These are phyloP conservation scores for Saccharomycopsis vini DNA, from an alignment of 805 yeast species.

Conservation along the genomic window DNA sequence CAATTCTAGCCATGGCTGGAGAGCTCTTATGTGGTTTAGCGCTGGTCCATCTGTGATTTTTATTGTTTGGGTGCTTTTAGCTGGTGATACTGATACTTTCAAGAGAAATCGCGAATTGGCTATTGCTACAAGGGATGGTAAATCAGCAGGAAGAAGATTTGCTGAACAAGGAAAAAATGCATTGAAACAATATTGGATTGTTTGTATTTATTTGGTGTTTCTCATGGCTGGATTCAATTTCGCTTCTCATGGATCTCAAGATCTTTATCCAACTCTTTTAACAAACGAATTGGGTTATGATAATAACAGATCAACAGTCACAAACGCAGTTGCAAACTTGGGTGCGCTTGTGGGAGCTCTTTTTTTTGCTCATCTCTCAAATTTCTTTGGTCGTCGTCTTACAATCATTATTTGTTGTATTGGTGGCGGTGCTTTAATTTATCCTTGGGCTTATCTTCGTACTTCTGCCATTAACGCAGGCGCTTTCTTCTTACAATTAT, in stretches of 20 bases:
- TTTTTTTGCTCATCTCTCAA: constrained; percentile 46
- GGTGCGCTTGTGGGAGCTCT: constrained; percentile 66
- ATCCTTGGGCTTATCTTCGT: constrained; percentile 49
- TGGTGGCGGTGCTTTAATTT: constrained; percentile 49
- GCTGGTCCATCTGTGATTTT: constrained; percentile 55
- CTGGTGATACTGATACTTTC: constrained; percentile 55
- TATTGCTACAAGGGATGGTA: constrained; percentile 14
- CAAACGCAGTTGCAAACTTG: constrained; percentile 51
- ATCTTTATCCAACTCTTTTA: constrained; percentile 57
- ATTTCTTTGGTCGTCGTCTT: constrained; percentile 52
- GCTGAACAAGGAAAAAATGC: constrained; percentile 24
- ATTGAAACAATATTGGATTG: constrained; percentile 48
- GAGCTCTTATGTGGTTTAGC: constrained; percentile 65
- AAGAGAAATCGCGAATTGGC: constrained; percentile 25
- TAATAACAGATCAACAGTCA: constrained; percentile 43
- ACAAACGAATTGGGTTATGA: constrained; percentile 41
- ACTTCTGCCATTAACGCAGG: constrained; percentile 37
- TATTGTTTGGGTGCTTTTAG: constrained; percentile 45
- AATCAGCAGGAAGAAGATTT: constrained; percentile 1
- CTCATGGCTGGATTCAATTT: constrained; percentile 65
- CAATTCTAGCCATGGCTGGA: constrained; percentile 49
- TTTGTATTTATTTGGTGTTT: constrained; percentile 46
- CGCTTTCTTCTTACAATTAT: constrained; percentile 53
- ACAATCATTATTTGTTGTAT: constrained; percentile 42
- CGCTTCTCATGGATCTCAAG: constrained; percentile 68